phyloP scores from a whole-genome alignment of 345 rosid genomes.

The Eutrema heterophyllum region DNA sequence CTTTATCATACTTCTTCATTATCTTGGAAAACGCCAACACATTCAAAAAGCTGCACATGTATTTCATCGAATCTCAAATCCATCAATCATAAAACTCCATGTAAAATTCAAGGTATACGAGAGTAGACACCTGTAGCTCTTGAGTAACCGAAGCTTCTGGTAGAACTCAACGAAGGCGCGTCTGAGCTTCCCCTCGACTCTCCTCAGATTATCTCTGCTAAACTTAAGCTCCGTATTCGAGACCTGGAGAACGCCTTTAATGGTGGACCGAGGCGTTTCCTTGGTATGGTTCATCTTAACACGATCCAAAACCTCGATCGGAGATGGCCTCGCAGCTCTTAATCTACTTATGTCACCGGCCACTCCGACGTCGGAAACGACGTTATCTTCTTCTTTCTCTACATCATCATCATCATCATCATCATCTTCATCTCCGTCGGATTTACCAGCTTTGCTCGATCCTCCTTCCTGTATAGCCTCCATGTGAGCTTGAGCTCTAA shows the following conservation, averaged over 20 bases:
- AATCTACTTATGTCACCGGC: background rate
- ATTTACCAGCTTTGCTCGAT: constrained; percentile 37
- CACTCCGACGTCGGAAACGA: background rate
- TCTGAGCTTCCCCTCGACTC: constrained; percentile 49
- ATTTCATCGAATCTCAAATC: background rate
- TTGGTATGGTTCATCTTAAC: constrained; percentile 42
- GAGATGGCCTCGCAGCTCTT: constrained; percentile 40
- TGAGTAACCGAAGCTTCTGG: constrained; percentile 68
- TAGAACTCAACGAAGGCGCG: constrained; percentile 57
- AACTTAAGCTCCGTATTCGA: constrained; percentile 42
- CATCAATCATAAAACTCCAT: background rate
- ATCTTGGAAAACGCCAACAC: constrained; percentile 61
- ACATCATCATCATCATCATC: background rate
- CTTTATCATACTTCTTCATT: constrained; percentile 76
- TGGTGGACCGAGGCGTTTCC: constrained; percentile 64
- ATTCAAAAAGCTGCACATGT: constrained; percentile 51
- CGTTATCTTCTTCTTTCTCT: constrained; percentile 11
- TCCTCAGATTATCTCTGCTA: constrained; percentile 51
- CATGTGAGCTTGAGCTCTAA: constrained; percentile 35
- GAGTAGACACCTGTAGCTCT: constrained; percentile 53
- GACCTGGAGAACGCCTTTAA: constrained; percentile 42
- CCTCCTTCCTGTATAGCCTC: constrained; percentile 54
- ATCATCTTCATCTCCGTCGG: constrained; percentile 22
- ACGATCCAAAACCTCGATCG: constrained; percentile 45
- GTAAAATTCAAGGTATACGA: background rate